Conservation (phyloP, 371 early-diverging fungal genomes). For the Mucor velutinosus region DNA sequence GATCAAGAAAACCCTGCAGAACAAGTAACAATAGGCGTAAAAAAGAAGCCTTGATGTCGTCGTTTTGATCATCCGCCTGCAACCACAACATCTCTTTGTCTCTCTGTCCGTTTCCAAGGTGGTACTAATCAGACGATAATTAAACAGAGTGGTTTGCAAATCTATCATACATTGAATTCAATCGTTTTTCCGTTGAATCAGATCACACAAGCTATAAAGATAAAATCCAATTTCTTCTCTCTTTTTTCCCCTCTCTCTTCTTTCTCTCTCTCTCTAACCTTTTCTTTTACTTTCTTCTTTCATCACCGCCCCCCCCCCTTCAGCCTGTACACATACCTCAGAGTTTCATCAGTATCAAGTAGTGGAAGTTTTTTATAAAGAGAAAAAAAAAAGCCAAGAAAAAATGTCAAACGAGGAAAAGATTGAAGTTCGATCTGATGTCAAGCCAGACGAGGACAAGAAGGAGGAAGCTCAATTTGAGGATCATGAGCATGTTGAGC, state of each 20-base stretch:
- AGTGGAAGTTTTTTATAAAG: neutral
- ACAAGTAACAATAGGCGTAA: neutral
- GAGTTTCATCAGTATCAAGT: neutral
- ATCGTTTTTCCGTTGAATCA: slow-evolving; percentile 1
- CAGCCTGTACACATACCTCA: neutral
- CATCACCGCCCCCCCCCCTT: slow-evolving; percentile 1
- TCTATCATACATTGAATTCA: slow-evolving; percentile 1
- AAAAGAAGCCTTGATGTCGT: neutral
- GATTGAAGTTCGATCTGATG: slow-evolving; percentile 9
- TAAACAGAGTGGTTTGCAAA: neutral
- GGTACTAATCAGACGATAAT: slow-evolving; percentile 1
- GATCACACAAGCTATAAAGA: neutral
- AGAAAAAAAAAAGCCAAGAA: neutral
- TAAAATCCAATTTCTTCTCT: neutral
- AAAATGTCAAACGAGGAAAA: slow-evolving; percentile 48
- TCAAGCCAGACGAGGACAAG: slow-evolving; percentile 22
- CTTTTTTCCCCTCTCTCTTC: neutral
- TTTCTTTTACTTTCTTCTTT: slow-evolving; percentile 2
- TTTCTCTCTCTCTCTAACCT: neutral
- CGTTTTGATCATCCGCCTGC: slow-evolving; percentile 5
- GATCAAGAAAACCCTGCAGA: slow-evolving; percentile 2
- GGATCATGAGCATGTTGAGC: slow-evolving; percentile 36
- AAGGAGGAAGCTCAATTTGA: slow-evolving; percentile 29
- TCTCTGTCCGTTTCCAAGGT: neutral
- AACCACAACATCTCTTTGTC: neutral